These are phyloP conservation scores for Ogataea nakhonphanomensis DNA, from an alignment of 805 yeast genomes.

Conservation along the genomic window DNA sequence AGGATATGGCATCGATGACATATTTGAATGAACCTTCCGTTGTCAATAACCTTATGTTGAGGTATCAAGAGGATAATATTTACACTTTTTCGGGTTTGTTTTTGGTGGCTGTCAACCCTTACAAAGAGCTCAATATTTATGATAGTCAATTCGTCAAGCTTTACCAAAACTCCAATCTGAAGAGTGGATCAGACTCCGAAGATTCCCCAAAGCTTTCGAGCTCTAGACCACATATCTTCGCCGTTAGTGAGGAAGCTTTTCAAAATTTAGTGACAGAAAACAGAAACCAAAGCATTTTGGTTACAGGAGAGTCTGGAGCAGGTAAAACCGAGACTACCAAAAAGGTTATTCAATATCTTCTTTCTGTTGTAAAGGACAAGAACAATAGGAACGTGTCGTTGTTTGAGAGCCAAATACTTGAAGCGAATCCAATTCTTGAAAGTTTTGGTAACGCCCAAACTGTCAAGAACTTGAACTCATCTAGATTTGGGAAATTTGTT, in stretches of 20 bases:
- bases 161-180: constrained; percentile 32
- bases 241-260: constrained; percentile 83
- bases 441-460: constrained; percentile 98
- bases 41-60: constrained; percentile 71
- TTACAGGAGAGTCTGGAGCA: constrained; percentile 99
- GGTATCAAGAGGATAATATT: constrained; percentile 76
- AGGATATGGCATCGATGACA: constrained; percentile 94
- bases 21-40: constrained; percentile 94
- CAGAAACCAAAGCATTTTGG: constrained; percentile 84
- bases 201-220: constrained; percentile 18
- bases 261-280: constrained; percentile 64
- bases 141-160: constrained; percentile 51
- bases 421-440: constrained; percentile 93
- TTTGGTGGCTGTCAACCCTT: constrained; percentile 93
- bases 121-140: constrained; percentile 70
- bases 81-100: constrained; percentile 95
- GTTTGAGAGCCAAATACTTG: constrained; percentile 81
- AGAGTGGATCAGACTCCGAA: constrained; percentile 17
- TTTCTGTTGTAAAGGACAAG: constrained; percentile 56
- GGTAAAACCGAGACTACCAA: constrained; percentile 98
- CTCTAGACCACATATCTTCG: constrained; percentile 82
- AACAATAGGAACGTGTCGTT: constrained; percentile 32
- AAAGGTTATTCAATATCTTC: constrained; percentile 86
- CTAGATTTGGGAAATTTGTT: constrained; percentile 95
- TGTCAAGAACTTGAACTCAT: constrained; percentile 87